Evolutionary conservation across 2,329 filamentous ascomycete genomes (phyloP).

Genomic region (Paracoccidioides brasiliensis): DNA sequence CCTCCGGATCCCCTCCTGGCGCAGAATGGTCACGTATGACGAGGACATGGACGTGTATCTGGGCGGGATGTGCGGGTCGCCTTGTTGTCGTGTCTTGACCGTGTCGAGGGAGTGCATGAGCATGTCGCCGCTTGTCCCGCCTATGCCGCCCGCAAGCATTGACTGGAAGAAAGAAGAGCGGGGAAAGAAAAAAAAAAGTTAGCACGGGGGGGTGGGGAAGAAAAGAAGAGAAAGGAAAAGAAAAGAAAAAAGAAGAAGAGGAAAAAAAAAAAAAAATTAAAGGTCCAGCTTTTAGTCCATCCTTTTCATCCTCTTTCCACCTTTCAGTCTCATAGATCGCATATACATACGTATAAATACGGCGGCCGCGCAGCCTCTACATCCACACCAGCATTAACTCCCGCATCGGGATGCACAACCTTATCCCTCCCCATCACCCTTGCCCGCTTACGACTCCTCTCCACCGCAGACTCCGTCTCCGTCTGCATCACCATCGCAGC

Average conservation of each 20-base stretch:
- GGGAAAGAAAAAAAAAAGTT: background rate
- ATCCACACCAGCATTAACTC: slow-evolving; percentile 12
- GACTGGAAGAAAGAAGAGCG: slow-evolving; percentile 41
- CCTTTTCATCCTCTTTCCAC: background rate
- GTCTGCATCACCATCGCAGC: slow-evolving; percentile 1
- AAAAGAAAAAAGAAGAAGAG: too few species aligned
- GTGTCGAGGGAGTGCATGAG: slow-evolving; percentile 98
- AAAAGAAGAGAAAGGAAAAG: too few species aligned
- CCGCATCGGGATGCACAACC: background rate
- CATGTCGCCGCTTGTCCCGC: slow-evolving; percentile 88
- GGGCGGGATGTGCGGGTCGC: slow-evolving; percentile 81
- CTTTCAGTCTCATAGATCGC: background rate
- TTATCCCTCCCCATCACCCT: slow-evolving; percentile 13
- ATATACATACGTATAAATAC: slow-evolving; percentile 12
- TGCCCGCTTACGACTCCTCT: slow-evolving; percentile 14
- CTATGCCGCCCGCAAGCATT: slow-evolving; percentile 89
- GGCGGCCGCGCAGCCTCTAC: slow-evolving; percentile 13
- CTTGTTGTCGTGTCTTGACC: slow-evolving; percentile 95
- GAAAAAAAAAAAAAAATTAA: too few species aligned
- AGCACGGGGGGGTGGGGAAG: too few species aligned
- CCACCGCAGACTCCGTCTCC: slow-evolving; percentile 9
- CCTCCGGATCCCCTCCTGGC: slow-evolving; percentile 74
- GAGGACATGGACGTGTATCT: slow-evolving; percentile 84
- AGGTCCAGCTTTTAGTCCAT: too few species aligned
- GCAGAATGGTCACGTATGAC: slow-evolving; percentile 84